Evolutionary conservation across 805 yeast genomes (phyloP).

Genomic region (Wickerhamiella occidentalis): DNA sequence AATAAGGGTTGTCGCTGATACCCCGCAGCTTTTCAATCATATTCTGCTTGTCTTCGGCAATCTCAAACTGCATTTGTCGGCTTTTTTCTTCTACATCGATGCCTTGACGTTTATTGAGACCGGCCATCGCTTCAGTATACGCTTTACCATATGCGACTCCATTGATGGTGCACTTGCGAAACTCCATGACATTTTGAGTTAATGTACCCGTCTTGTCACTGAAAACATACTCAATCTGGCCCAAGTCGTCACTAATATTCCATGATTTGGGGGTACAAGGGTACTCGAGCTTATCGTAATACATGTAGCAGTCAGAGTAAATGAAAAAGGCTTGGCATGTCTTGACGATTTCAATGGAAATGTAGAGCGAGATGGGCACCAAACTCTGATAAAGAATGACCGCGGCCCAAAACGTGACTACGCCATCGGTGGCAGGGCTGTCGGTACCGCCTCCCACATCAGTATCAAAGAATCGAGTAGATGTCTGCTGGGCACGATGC

Average conservation of each 20-base stretch:
- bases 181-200: conserved; percentile 76
- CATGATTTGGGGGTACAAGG: conserved; percentile 75
- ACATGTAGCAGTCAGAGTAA: conserved; percentile 56
- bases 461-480: conserved; percentile 43
- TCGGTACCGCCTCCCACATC: conserved; percentile 36
- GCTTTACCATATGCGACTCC: conserved; percentile 62
- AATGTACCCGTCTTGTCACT: conserved; percentile 78
- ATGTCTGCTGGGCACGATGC: conserved; percentile 35
- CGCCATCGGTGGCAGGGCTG: conserved; percentile 51
- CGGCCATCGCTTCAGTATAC: conserved; percentile 67
- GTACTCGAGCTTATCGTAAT: conserved; percentile 53
- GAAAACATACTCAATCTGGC: conserved; percentile 71
- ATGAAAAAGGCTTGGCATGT: conserved; percentile 68
- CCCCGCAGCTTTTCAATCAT: conserved; percentile 38
- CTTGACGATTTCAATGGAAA: conserved; percentile 67
- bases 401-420: conserved; percentile 58
- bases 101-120: conserved; percentile 57
- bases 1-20: conserved; percentile 36
- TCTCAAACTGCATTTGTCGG: conserved; percentile 35
- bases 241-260: conserved; percentile 74
- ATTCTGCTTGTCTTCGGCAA: conserved; percentile 34
- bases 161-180: conserved; percentile 59
- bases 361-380: conserved; percentile 70
- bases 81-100: conserved; percentile 45
- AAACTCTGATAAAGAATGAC: conserved; percentile 62